Percentiles rank a stretch among this genome's conserved stretches.
These are phyloP conservation scores for Suaeda aralocaspica DNA, from an alignment of 148 eudicot genomes.

Conservation along the genomic window DNA sequence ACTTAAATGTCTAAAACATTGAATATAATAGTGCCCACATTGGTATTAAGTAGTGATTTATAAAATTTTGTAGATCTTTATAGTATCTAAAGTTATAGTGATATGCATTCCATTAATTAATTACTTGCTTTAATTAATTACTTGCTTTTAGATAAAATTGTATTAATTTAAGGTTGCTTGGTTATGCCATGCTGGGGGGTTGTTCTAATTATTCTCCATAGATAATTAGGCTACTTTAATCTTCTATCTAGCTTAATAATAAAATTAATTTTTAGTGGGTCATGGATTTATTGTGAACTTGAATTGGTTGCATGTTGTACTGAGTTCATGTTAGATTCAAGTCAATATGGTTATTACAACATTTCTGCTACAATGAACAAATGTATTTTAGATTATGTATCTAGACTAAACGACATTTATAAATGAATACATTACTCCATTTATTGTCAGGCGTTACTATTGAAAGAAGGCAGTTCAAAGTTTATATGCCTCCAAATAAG, in stretches of 20 bases:
- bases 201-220: no score
- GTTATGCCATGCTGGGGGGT: no score
- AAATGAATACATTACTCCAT: not conserved
- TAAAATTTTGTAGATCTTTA: not conserved
- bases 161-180: no score
- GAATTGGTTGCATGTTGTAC: not conserved
- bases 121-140: no score
- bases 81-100: not conserved
- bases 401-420: not conserved
- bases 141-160: no score
- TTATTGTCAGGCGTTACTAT: not conserved
- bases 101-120: no score
- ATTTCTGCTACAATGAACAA: not conserved
- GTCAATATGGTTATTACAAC: not conserved
- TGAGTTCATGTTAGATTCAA: not conserved
- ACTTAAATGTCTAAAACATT: no score
- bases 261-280: not conserved
- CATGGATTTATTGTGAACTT: not conserved
- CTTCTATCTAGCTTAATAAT: no score
- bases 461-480: no score
- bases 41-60: not conserved
- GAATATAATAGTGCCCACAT: conserved; percentile 18
- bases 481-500: no score
- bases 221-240: no score
- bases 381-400: not conserved